Percentiles rank a stretch among this genome's conserved stretches.
Evolutionary conservation across 192 early-diverging fungal genomes (phyloP).

Genomic region (Backusella westeae): DNA sequence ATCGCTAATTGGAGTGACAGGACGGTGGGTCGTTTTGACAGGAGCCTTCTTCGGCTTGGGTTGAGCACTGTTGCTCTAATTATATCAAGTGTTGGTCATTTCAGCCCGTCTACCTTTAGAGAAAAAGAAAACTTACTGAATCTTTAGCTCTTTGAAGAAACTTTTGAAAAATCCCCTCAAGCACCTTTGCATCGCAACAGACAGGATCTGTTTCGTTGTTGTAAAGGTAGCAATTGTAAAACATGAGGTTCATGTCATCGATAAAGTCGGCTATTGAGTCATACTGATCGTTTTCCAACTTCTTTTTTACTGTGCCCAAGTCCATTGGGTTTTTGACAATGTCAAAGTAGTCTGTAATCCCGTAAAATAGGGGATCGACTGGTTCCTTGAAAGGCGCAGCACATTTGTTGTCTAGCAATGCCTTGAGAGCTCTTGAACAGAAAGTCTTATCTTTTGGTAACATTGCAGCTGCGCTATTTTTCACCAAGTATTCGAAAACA

Average conservation of each 20-base stretch:
- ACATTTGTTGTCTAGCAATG: slow-evolving; percentile 71
- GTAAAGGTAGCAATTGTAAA: slow-evolving; percentile 77
- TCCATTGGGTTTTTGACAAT: slow-evolving; percentile 81
- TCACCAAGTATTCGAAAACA: too few relatives aligned
- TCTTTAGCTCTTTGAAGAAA: slow-evolving; percentile 61
- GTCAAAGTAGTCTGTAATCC: slow-evolving; percentile 68
- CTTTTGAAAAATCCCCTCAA: slow-evolving; percentile 63
- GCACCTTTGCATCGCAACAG: slow-evolving; percentile 57
- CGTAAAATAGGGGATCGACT: slow-evolving; percentile 66
- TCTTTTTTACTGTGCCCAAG: slow-evolving; percentile 49
- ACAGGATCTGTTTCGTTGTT: slow-evolving; percentile 70
- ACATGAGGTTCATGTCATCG: slow-evolving; percentile 63
- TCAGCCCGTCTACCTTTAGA: background rate
- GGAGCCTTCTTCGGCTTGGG: background rate
- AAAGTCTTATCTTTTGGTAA: background rate
- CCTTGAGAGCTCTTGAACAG: slow-evolving; percentile 40
- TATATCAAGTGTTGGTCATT: too few relatives aligned
- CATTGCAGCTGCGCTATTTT: background rate
- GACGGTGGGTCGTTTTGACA: background rate
- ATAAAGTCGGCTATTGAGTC: slow-evolving; percentile 37
- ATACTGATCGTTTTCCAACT: slow-evolving; percentile 42
- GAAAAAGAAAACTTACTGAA: slow-evolving; percentile 21
- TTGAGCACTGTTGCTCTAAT: background rate
- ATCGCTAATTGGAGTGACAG: background rate
- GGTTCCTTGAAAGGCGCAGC: slow-evolving; percentile 81